phyloP scores from a whole-genome alignment of 352 stramenopile genomes.

The Albugo candida region DNA sequence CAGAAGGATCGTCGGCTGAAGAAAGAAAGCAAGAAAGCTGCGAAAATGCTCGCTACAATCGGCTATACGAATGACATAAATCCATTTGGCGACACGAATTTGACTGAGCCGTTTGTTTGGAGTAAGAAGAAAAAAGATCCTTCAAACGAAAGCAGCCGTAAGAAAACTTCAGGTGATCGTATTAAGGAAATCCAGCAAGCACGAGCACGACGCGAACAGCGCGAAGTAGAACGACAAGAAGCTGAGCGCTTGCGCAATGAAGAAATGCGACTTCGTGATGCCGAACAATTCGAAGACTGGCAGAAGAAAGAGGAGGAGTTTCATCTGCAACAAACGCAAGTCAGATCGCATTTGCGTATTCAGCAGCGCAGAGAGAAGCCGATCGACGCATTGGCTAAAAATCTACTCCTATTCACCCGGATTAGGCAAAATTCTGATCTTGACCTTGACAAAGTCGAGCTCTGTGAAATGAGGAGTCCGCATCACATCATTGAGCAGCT shows the following conservation, averaged over 20 bases:
- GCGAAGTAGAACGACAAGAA: constrained; percentile 85
- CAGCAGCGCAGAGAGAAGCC: constrained; percentile 86
- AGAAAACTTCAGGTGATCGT: constrained; percentile 52
- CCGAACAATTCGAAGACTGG: constrained; percentile 95
- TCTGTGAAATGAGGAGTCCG: constrained; percentile 63
- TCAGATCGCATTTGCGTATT: constrained; percentile 79
- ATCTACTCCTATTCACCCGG: constrained; percentile 89
- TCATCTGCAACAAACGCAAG: constrained; percentile 84
- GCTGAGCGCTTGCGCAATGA: constrained; percentile 90
- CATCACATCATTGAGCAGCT: constrained; percentile 58
- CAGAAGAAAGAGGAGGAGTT: constrained; percentile 97
- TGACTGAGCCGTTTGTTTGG: constrained; percentile 95
- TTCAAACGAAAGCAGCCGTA: constrained; percentile 29
- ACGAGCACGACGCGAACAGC: constrained; percentile 66
- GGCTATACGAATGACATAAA: constrained; percentile 98
- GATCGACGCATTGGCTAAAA: constrained; percentile 96
- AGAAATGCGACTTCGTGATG: constrained; percentile 88
- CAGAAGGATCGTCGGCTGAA: constrained; percentile 23
- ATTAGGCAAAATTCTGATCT: constrained; percentile 13
- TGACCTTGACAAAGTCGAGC: constrained; percentile 27
- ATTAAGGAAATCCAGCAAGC: constrained; percentile 95
- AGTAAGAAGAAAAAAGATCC: constrained; percentile 78
- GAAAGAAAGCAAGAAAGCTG: constrained; percentile 42
- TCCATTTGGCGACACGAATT: constrained; percentile 94
- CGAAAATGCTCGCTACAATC: constrained; percentile 64